Conservation (phyloP, 805 yeast genomes). For the Ogataea populi-albae region DNA sequence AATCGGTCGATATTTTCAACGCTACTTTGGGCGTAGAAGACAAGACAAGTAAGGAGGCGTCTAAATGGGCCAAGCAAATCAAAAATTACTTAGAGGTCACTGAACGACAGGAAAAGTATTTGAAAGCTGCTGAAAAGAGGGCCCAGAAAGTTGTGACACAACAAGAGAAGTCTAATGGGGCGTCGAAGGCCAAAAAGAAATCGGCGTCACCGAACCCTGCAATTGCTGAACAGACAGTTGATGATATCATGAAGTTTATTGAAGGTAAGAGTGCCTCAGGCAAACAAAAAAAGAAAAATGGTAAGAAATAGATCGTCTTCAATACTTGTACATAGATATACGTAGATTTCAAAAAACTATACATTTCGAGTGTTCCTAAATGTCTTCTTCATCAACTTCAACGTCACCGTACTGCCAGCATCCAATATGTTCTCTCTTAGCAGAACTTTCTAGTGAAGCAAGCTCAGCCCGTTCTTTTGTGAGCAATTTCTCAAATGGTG, state of each 20-base stretch:
- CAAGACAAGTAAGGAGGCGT: constrained; percentile 62
- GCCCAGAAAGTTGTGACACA: constrained; percentile 20
- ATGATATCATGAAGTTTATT: constrained; percentile 68
- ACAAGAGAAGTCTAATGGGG: constrained; percentile 22
- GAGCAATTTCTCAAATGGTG: constrained; percentile 36
- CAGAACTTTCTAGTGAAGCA: constrained; percentile 43
- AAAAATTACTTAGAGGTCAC: constrained; percentile 44
- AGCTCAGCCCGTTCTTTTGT: constrained; percentile 39
- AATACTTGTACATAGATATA: constrained; percentile 11
- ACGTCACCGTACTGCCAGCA: constrained; percentile 80
- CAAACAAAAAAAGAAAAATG: constrained; percentile 31
- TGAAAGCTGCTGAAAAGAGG: constrained; percentile 24
- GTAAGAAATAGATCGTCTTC: constrained; percentile 19
- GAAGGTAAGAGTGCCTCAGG: constrained; percentile 45
- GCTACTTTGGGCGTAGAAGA: constrained; percentile 65
- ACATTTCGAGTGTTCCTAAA: constrained; percentile 1
- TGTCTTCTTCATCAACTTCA: constrained; percentile 47
- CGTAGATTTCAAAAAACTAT: neutral
- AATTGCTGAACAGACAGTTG: constrained; percentile 63
- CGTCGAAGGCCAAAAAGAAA: constrained; percentile 31
- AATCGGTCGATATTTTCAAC: constrained; percentile 56
- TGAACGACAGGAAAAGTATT: constrained; percentile 41
- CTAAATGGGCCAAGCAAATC: constrained; percentile 60
- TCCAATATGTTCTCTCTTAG: constrained; percentile 51
- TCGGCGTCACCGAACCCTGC: constrained; percentile 44